Conservation (phyloP, 1,284 basidiomycete species). For the Ustilago loliicola region DNA sequence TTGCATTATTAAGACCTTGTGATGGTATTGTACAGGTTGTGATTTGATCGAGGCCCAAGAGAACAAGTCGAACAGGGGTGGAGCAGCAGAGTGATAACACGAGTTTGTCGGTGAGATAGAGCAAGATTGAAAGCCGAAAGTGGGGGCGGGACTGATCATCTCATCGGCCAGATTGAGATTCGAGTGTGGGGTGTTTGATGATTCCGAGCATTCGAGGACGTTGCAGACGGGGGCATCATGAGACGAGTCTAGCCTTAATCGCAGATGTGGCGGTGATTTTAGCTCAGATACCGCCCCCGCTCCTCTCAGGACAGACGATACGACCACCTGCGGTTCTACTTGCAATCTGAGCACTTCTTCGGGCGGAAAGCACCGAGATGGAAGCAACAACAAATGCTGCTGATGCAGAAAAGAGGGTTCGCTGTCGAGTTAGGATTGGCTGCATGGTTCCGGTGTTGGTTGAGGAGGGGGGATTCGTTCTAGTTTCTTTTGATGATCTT, state of each 20-base stretch:
- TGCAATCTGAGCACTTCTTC: constrained; percentile 42
- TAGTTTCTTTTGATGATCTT: too few species aligned
- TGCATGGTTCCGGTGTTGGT: constrained; percentile 16
- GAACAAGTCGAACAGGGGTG: too few species aligned
- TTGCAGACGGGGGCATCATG: too few species aligned
- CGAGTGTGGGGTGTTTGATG: too few species aligned
- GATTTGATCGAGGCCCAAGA: too few species aligned
- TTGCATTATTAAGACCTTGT: too few species aligned
- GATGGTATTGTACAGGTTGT: too few species aligned
- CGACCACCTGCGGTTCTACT: constrained; percentile 42
- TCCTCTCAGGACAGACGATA: constrained; percentile 44
- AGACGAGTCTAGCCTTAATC: too few species aligned
- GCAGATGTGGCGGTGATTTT: neutral
- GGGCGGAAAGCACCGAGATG: constrained; percentile 44
- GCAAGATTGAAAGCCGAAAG: neutral
- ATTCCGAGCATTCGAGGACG: too few species aligned
- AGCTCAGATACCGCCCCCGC: constrained; percentile 48
- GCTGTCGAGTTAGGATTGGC: constrained; percentile 32
- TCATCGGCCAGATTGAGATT: too few species aligned
- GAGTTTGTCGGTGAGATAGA: neutral
- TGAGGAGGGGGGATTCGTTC: neutral
- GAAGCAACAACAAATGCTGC: constrained; percentile 41
- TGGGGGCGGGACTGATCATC: neutral
- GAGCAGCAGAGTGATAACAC: neutral
- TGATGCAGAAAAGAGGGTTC: constrained; percentile 39